phyloP scores from a whole-genome alignment of 306 rosid species.

The Rosa lucieae region DNA sequence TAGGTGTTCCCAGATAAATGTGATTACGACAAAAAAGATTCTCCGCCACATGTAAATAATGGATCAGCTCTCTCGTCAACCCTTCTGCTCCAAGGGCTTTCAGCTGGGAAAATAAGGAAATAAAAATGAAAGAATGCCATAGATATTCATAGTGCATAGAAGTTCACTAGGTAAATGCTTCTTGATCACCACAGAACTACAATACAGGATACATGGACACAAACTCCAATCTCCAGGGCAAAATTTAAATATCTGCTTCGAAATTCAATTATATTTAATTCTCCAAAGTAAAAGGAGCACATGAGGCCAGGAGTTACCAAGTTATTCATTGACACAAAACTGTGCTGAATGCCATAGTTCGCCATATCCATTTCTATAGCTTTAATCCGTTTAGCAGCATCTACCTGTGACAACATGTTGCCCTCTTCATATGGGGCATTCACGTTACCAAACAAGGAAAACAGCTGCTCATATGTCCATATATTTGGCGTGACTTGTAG shows the following conservation, averaged over 20 bases:
- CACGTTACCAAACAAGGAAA: constrained; percentile 73
- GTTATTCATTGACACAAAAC: constrained; percentile 55
- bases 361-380: constrained; percentile 80
- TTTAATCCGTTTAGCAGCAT: constrained; percentile 58
- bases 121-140: constrained; percentile 18
- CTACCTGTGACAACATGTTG: constrained; percentile 56
- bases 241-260: neutral
- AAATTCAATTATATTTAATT: constrained; percentile 5
- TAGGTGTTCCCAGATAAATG: constrained; percentile 44
- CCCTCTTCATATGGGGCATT: constrained; percentile 76
- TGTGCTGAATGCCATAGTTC: constrained; percentile 64
- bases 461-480: constrained; percentile 67
- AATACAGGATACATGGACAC: neutral
- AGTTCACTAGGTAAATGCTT: neutral
- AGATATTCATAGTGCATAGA: neutral
- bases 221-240: neutral
- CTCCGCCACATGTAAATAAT: constrained; percentile 70
- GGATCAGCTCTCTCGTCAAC: constrained; percentile 63
- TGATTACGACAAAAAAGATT: constrained; percentile 50
- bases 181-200: neutral
- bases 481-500: constrained; percentile 58
- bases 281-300: constrained; percentile 21
- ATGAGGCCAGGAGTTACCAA: constrained; percentile 49
- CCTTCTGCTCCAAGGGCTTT: constrained; percentile 81
- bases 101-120: constrained; percentile 42